Evolutionary conservation across 805 yeast species (phyloP), one percentile per base, ranked within the genome.

Genomic region (Yamadazyma akitaensis): DNA sequence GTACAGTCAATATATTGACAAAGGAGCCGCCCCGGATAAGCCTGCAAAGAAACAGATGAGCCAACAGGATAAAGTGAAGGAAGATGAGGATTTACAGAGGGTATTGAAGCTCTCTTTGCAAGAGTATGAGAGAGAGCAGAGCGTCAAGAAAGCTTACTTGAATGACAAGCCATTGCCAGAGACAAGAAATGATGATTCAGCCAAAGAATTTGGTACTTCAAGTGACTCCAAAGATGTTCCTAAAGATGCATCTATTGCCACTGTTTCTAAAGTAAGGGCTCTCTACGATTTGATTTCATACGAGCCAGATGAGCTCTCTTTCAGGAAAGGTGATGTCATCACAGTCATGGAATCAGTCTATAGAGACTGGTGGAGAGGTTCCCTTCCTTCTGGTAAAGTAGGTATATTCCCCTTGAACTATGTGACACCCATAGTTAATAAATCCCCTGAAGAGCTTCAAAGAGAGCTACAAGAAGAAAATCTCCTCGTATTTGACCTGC

Each of bases 331-430:
- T 35, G 98, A 92, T 60, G 73, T 88, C 12, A 91, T 92, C 41
- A 84, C 85, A 1, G 96, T 94, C 1, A 73, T 91, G 31, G 98
- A 91, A 56, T 76, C 85, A 13, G 96, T 87, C 5, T 91, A 90
- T 62, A 76, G 88, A 51, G 98, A 92, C 60, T 92, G 99, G 99
- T 88, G 97, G 85, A 77, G 88, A 54, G 99, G 99, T 13, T 80
- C 92, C 5, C 67, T 92, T 43, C 62, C 75, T 3, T 75, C 79
- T 45, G 97, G 97, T 0, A 77, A 76, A 45, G 74, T 82, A 42
- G 99, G 99, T 16, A 84, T 94, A 12, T 90, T 92, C 65, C 99
- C 99, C 0, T 76, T 88, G 48, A 92, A 92, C 62, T 92, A 94
- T 60, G 98, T 94, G 1, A 78, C 88, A 0, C 90, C 90, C 2